Evolutionary conservation across 352 stramenopile species (phyloP).

Genomic region (Phytophthora sojae): DNA sequence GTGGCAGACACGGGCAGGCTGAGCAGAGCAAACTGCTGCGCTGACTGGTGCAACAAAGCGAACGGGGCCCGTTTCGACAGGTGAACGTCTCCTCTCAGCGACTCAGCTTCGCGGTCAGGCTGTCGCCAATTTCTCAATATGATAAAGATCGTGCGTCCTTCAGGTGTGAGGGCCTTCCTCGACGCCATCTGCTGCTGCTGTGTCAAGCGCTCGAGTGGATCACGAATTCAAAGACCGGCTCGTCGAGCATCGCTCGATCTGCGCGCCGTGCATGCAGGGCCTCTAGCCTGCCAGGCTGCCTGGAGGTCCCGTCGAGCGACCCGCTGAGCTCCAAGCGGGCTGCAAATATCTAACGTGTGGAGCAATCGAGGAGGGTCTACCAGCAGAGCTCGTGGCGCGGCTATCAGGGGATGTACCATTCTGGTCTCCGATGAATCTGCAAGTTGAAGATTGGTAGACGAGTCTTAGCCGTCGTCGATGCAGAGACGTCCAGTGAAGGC

Average conservation of each 20-base stretch:
- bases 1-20: constrained; percentile 22
- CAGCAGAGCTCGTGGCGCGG: not conserved
- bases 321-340: constrained; percentile 3
- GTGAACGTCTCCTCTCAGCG: constrained; percentile 46
- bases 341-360: not conserved
- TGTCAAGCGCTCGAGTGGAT: constrained; percentile 30
- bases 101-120: too few relatives aligned
- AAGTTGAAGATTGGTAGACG: not conserved
- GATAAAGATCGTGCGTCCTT: constrained; percentile 57
- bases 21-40: constrained; percentile 33
- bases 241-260: constrained; percentile 23
- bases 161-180: constrained; percentile 17
- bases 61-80: constrained; percentile 51
- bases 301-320: constrained; percentile 21
- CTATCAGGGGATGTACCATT: not conserved
- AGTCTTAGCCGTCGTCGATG: not conserved
- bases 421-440: not conserved
- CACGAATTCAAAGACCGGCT: not conserved
- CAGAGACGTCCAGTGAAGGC: not conserved
- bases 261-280: constrained; percentile 21
- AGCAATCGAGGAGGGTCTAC: not conserved
- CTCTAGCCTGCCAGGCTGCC: not conserved
- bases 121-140: constrained; percentile 36
- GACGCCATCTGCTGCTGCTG: constrained; percentile 40
- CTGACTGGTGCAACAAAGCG: constrained; percentile 16